Evolutionary conservation across 2,329 filamentous ascomycete genomes (phyloP).

Genomic region (Myotisia sp.): DNA sequence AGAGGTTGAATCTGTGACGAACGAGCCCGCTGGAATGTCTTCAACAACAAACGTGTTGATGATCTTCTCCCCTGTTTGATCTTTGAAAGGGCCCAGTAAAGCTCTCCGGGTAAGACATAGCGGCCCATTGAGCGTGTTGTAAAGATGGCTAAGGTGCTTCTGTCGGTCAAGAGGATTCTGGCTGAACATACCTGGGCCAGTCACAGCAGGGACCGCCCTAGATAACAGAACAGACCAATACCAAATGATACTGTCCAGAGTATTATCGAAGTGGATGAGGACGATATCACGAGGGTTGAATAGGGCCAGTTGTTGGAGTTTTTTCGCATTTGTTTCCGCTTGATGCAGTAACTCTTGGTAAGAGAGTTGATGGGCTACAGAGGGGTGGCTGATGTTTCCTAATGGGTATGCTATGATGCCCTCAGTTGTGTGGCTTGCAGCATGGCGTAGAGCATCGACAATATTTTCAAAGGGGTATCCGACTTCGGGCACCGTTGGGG

Average conservation of each 20-base stretch:
- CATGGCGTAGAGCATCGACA: conserved; percentile 3
- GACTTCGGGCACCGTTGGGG: not conserved
- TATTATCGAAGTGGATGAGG: conserved; percentile 22
- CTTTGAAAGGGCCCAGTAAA: conserved; percentile 11
- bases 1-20: not conserved
- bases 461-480: conserved; percentile 5
- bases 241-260: conserved; percentile 27
- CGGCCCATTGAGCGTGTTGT: conserved; percentile 14
- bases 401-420: conserved; percentile 4
- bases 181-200: conserved; percentile 21
- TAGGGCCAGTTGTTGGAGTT: too few species aligned
- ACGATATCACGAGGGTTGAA: too few species aligned
- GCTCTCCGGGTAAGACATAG: conserved; percentile 15
- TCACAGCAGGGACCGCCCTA: conserved; percentile 26
- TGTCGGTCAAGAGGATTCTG: conserved; percentile 14
- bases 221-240: conserved; percentile 29
- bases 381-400: not conserved
- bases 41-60: not conserved
- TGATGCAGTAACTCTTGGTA: conserved; percentile 3
- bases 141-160: conserved; percentile 20
- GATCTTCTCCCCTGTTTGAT: not conserved
- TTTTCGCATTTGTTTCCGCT: too few species aligned
- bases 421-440: conserved; percentile 1
- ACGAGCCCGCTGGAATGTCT: not conserved
- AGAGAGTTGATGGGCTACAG: not conserved